Evolutionary conservation across 148 eudicot species (phyloP), one percentile per base, ranked within the genome.

Genomic region (Simmondsia chinensis): DNA sequence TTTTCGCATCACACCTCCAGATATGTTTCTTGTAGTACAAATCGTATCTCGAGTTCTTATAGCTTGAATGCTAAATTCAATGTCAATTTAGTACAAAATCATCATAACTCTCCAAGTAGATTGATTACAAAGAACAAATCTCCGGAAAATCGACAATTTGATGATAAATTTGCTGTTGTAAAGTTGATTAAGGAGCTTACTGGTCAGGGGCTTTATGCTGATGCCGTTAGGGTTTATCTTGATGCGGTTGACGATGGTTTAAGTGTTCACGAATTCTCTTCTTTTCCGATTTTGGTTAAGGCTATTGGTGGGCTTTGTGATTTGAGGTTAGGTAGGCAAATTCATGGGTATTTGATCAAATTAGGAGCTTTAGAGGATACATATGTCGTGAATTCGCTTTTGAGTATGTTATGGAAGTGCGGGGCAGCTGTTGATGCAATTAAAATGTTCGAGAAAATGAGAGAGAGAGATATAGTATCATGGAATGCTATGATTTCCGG

Each of bases 401-500:
- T 66, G 41, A 50, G 62, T 48, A 33, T 59, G 39, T 37, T 66
- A 2, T 66, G 66, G 66, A 54, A 55, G 54, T 37, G 43, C 36
- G 61, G 57, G 34, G 52, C 46, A 8, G 22, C n/a, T 16, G 35
- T 29, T 60, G 52, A 53, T 43, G 65, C 65, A 15, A 22, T 48
- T 29, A 54, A 16, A 46, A 28, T 59, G 61, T 63, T 63, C 29
- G 19, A 26, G 56, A 49, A 39, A 28, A 56, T 63, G 61, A 39
- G 34, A 23, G 50, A 41, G 40, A 63, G 30, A 24, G 68, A 63
- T 63, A 24, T 39, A 22, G 46, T 63, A 20, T 63, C 68, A 21
- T 63, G 68, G 68, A 63, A 52, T 41, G 43, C 68, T 43, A 63
- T 63, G 68, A 49, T 63, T 14, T 40, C 56, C 4, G 68, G 68